phyloP scores from a whole-genome alignment of 257 asterid species.

The Anisodus tanguticus region DNA sequence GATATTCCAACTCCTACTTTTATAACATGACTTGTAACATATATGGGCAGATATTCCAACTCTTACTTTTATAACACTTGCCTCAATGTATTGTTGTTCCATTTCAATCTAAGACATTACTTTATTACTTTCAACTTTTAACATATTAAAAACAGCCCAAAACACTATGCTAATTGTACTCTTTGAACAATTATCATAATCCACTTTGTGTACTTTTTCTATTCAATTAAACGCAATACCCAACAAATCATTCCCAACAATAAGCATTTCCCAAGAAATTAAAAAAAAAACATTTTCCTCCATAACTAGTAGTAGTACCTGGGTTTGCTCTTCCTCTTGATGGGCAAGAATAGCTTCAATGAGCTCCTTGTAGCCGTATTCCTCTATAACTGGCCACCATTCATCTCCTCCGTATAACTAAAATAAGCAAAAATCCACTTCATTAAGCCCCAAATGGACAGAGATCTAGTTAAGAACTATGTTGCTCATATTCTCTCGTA shows the following conservation, averaged over 20 bases:
- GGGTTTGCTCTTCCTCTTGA: background rate
- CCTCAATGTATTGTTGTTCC: too few relatives aligned
- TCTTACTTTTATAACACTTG: too few relatives aligned
- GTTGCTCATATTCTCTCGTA: background rate
- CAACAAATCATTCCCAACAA: background rate
- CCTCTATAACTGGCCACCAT: conserved; percentile 48
- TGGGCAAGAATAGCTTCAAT: conserved; percentile 44
- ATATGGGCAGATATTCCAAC: background rate
- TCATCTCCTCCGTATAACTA: conserved; percentile 44
- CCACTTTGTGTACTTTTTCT: background rate
- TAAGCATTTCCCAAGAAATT: background rate
- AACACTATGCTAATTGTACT: background rate
- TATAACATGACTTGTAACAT: too few relatives aligned
- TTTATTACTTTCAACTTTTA: too few relatives aligned
- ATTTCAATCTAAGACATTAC: too few relatives aligned
- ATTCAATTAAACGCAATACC: background rate
- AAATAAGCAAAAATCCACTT: background rate
- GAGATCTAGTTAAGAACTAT: background rate
- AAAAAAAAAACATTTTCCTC: background rate
- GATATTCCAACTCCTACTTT: background rate
- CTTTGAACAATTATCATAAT: background rate
- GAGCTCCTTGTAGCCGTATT: conserved; percentile 34
- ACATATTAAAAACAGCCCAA: too few relatives aligned
- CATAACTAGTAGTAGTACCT: background rate
- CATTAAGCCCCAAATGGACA: background rate